These are phyloP conservation scores for Tremella fuciformis DNA, from an alignment of 768 basidiomycete genomes.

Conservation along the genomic window DNA sequence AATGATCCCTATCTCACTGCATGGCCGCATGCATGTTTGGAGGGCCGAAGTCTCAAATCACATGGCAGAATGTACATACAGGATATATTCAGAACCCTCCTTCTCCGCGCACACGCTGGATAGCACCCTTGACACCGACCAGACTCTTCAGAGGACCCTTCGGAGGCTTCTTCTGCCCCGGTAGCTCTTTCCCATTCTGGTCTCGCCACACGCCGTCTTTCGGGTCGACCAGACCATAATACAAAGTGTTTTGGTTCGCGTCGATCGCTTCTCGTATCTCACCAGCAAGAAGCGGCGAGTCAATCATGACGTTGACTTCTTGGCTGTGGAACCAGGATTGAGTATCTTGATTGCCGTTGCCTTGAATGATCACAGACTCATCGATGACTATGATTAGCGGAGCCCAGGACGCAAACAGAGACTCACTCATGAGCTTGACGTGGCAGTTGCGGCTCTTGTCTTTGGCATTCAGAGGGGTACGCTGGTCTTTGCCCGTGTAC, in stretches of 20 bases:
- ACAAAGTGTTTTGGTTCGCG: conserved; percentile 55
- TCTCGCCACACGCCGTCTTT: conserved; percentile 62
- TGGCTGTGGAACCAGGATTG: conserved; percentile 71
- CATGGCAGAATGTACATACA: too few species aligned
- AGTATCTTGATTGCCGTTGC: conserved; percentile 67
- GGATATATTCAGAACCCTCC: conserved; percentile 23
- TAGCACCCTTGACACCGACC: conserved; percentile 36
- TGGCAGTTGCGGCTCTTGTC: conserved; percentile 68
- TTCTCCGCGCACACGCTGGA: conserved; percentile 33
- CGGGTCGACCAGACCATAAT: conserved; percentile 54
- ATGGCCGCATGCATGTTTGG: too few species aligned
- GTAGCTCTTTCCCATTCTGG: conserved; percentile 49
- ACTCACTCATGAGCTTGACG: conserved; percentile 39
- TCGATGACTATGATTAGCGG: conserved; percentile 58
- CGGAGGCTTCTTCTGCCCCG: conserved; percentile 20
- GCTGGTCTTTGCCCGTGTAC: conserved; percentile 59
- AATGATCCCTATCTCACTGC: too few species aligned
- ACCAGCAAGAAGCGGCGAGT: conserved; percentile 55
- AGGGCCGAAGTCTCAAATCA: too few species aligned
- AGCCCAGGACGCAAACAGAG: neutral
- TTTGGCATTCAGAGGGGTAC: conserved; percentile 61
- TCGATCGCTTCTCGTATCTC: conserved; percentile 57
- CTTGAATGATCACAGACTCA: conserved; percentile 61
- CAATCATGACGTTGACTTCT: conserved; percentile 64
- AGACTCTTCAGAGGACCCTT: conserved; percentile 31